Base-by-base conservation (phyloP, 495 filamentous ascomycete genomes). In the Daldinia loculata region DNA sequence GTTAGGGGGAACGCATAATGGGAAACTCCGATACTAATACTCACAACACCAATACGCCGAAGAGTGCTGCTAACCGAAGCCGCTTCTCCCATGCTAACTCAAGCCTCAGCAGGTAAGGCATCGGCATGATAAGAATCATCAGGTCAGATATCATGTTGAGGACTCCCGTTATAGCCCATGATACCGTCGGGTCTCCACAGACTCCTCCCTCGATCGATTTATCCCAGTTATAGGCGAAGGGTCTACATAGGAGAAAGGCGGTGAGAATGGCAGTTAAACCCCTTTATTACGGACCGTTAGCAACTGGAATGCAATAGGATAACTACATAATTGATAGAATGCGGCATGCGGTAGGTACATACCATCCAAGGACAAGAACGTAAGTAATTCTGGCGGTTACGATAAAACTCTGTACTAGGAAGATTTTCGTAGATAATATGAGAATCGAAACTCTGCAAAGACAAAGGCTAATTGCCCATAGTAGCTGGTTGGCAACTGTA, bases 121-220 rank as follows among this genome's bases (percentile, higher is more conserved):
- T 66, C 17, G 76, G 76, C 32, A 76, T 55, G 5, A 76, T 53
- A 2, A 78, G 61, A 9, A 78, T 71, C 15, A 78, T 60, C 9
- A 78, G 24, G 26, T 78, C 76, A 14, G 72, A 73, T 27, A 76
- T 36, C 68, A 78, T 68, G 51, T 75, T 78, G 17, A 76, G 48
- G 24, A 66, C 58, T 7, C 76, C 76, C 9, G 76, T 75, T 17
- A 66, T 36, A 9, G 67, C 55, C 72, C 70, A 78, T 26, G 74
- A 74, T 56, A 71, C 22, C 27, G 71, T 67, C n/a, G 69, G 58
- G 55, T 71, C 61, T 6, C 74, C 72, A 38, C 76, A 78, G 0
- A 55, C 52, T 34, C 76, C 76, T 45, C 74, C 74, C 3, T 74
- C 71, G 56, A 76, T 74, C 19, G 69, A 57, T 32, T 63, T 74